Evolutionary conservation across 352 stramenopile species (phyloP).

Genomic region (Pythium volutum): DNA sequence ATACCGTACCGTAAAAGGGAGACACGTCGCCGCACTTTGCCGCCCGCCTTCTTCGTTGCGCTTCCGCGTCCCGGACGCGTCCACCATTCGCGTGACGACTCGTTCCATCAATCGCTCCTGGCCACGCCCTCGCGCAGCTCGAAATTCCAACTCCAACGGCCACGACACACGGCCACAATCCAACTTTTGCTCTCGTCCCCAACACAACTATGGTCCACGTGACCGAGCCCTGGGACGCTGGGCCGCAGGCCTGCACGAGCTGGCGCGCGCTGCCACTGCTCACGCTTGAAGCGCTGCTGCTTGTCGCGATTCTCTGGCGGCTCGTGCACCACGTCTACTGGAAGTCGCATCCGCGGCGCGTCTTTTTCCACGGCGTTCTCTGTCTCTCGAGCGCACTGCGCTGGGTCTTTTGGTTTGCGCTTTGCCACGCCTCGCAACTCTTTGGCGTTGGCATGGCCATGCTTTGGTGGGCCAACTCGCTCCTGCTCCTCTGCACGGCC

Average conservation of each 20-base stretch:
- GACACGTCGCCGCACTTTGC: no score
- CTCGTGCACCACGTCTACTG: slow-evolving; percentile 59
- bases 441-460: slow-evolving; percentile 35
- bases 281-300: slow-evolving; percentile 41
- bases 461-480: slow-evolving; percentile 58
- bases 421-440: slow-evolving; percentile 24
- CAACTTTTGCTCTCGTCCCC: neutral
- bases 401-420: slow-evolving; percentile 20
- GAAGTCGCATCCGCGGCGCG: slow-evolving; percentile 49
- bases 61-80: neutral
- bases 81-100: neutral
- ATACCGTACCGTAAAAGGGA: neutral
- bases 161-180: neutral
- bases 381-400: slow-evolving; percentile 9
- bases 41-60: neutral
- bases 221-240: slow-evolving; percentile 14
- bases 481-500: slow-evolving; percentile 62
- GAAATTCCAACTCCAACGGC: no score
- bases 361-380: slow-evolving; percentile 59
- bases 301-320: slow-evolving; percentile 48
- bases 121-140: no score
- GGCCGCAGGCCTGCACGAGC: slow-evolving; percentile 35
- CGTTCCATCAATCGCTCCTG: no score
- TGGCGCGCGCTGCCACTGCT: slow-evolving; percentile 47
- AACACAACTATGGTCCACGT: slow-evolving; percentile 14